Percentiles rank a stretch among this genome's conserved stretches.
These are phyloP conservation scores for Thymus quinquecostatus DNA, from an alignment of 257 asterid species.

Conservation along the genomic window DNA sequence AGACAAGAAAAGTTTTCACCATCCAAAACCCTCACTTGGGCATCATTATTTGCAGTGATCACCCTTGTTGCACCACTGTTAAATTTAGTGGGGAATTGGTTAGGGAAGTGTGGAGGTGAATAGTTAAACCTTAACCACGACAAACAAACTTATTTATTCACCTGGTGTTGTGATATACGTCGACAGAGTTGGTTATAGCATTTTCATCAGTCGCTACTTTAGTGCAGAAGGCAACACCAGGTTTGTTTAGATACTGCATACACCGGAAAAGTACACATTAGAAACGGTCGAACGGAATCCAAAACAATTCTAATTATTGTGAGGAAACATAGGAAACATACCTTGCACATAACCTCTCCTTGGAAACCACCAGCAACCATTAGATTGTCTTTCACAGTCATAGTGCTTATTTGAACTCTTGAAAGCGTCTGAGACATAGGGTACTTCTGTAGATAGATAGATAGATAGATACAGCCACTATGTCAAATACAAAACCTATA, in stretches of 20 bases:
- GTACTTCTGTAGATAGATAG: conserved; percentile 46
- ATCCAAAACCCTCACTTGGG: conserved; percentile 75
- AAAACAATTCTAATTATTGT: too few species aligned
- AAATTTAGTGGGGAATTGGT: neutral
- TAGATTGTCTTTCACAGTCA: conserved; percentile 75
- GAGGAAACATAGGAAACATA: conserved; percentile 17
- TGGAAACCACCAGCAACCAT: conserved; percentile 88
- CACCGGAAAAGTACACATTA: neutral
- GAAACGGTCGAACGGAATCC: too few species aligned
- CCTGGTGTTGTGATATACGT: conserved; percentile 50
- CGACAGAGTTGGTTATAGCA: conserved; percentile 83
- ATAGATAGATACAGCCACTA: neutral
- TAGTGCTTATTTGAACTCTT: conserved; percentile 79
- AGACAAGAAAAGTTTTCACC: conserved; percentile 52
- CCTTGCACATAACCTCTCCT: conserved; percentile 95
- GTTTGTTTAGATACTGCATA: conserved; percentile 64
- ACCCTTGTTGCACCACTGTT: conserved; percentile 71
- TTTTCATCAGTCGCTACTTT: conserved; percentile 67
- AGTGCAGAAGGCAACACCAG: conserved; percentile 74
- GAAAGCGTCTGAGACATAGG: conserved; percentile 60
- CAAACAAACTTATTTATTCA: conserved; percentile 23
- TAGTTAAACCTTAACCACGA: too few species aligned
- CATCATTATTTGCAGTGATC: conserved; percentile 80
- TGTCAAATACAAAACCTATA: conserved; percentile 17
- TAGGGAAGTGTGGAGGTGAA: too few species aligned